Evolutionary conservation across 2,329 filamentous ascomycete species (phyloP).

Genomic region (Fusarium liriodendri): DNA sequence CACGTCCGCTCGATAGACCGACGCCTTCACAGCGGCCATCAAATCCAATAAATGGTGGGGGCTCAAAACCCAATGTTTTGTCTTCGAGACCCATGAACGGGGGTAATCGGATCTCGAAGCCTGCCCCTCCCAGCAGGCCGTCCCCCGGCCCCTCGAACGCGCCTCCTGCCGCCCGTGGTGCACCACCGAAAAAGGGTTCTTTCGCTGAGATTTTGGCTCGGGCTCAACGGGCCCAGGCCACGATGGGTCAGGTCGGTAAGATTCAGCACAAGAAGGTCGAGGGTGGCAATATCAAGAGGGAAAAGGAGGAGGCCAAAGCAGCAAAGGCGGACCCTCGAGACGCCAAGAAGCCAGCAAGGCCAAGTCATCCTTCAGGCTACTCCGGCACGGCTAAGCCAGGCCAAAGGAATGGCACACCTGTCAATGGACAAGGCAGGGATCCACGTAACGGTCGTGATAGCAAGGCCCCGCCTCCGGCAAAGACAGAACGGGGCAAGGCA

Average conservation of each 20-base stretch:
- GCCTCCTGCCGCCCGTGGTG: slow-evolving; percentile 53
- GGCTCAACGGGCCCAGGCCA: slow-evolving; percentile 73
- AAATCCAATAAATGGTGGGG: slow-evolving; percentile 22
- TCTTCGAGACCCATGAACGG: slow-evolving; percentile 44
- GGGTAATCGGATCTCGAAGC: slow-evolving; percentile 39
- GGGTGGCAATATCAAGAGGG: slow-evolving; percentile 62
- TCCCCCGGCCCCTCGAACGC: slow-evolving; percentile 48
- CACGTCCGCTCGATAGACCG: slow-evolving; percentile 43
- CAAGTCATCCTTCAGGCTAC: slow-evolving; percentile 42
- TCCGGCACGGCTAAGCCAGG: slow-evolving; percentile 47
- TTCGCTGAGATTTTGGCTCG: slow-evolving; percentile 80
- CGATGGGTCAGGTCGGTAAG: slow-evolving; percentile 72
- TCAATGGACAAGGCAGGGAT: slow-evolving; percentile 40
- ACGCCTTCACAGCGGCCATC: slow-evolving; percentile 37
- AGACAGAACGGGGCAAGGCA: slow-evolving; percentile 35
- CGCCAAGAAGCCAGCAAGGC: slow-evolving; percentile 35
- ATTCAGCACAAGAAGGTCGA: slow-evolving; percentile 82
- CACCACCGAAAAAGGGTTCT: slow-evolving; percentile 76
- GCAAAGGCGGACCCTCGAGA: slow-evolving; percentile 40
- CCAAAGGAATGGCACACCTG: slow-evolving; percentile 38
- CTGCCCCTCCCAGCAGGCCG: slow-evolving; percentile 36
- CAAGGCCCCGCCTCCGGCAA: slow-evolving; percentile 30
- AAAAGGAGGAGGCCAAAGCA: slow-evolving; percentile 56
- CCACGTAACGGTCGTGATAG: slow-evolving; percentile 37
- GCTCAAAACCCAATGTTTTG: slow-evolving; percentile 32